These are phyloP conservation scores for Geranium brycei DNA, from an alignment of 345 rosid genomes.

Conservation along the genomic window DNA sequence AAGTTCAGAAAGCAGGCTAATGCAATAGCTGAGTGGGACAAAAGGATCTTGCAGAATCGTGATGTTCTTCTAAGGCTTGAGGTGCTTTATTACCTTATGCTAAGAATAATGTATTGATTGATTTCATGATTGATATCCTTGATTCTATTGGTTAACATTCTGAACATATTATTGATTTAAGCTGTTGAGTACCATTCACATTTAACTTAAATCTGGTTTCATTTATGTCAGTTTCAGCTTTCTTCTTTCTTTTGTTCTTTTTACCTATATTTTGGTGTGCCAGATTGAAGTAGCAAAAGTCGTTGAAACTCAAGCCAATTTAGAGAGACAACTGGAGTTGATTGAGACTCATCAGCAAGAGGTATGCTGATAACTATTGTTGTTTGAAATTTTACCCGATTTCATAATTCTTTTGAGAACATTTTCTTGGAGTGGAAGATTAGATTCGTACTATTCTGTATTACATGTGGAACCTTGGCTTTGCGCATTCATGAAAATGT, in stretches of 20 bases:
- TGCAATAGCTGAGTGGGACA: conserved; percentile 97
- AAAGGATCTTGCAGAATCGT: conserved; percentile 88
- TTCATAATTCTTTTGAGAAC: background rate
- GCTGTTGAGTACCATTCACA: background rate
- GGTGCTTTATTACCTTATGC: conserved; percentile 29
- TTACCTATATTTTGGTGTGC: conserved; percentile 10
- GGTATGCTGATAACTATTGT: conserved; percentile 24
- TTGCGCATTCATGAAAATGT: too few relatives aligned
- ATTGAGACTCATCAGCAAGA: conserved; percentile 96
- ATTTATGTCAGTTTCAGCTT: background rate
- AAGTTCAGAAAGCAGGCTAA: conserved; percentile 83
- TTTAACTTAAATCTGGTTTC: background rate
- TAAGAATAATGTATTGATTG: background rate
- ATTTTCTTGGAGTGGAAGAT: too few relatives aligned
- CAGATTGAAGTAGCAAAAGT: conserved; percentile 98
- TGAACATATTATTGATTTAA: background rate
- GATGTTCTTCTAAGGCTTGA: conserved; percentile 96
- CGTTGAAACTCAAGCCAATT: conserved; percentile 72
- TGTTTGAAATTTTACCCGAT: background rate
- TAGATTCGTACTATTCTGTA: too few relatives aligned
- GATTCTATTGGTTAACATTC: background rate
- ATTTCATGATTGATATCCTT: too few relatives aligned
- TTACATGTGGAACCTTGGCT: too few relatives aligned
- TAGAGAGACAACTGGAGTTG: conserved; percentile 83
- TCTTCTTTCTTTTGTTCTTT: background rate